These are phyloP conservation scores for Raffaelea ambrosiae DNA, from an alignment of 2,329 filamentous ascomycete genomes.

Conservation along the genomic window DNA sequence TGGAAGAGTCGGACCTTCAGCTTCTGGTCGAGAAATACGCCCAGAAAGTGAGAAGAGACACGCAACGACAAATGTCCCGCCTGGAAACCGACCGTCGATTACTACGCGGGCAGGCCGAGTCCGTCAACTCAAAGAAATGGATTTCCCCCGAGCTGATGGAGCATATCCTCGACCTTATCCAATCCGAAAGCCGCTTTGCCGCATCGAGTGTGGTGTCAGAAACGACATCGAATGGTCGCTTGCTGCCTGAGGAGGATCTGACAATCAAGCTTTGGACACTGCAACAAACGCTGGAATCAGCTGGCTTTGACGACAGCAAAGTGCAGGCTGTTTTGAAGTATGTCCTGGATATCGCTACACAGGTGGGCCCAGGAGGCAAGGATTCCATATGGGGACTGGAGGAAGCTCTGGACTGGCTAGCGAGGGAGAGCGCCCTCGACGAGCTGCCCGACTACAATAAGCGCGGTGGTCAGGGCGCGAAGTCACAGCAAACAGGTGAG, in stretches of 20 bases:
- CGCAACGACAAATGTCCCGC: constrained; percentile 64
- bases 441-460: constrained; percentile 67
- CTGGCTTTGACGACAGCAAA: constrained; percentile 58
- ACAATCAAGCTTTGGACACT: constrained; percentile 78
- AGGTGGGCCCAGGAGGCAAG: constrained; percentile 45
- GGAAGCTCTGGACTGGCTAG: constrained; percentile 83
- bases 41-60: constrained; percentile 70
- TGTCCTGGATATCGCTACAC: constrained; percentile 58
- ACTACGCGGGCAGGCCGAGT: constrained; percentile 68
- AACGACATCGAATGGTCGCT: constrained; percentile 35
- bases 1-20: constrained; percentile 87
- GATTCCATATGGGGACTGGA: constrained; percentile 78
- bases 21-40: constrained; percentile 77
- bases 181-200: constrained; percentile 53
- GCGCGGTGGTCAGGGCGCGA: constrained; percentile 26
- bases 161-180: constrained; percentile 64
- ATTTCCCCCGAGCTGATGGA: constrained; percentile 71
- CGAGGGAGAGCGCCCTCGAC: constrained; percentile 60
- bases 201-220: constrained; percentile 41
- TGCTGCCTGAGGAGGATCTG: constrained; percentile 66
- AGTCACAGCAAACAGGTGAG: constrained; percentile 23
- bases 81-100: constrained; percentile 80
- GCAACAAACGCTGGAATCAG: constrained; percentile 58
- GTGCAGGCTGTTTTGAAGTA: constrained; percentile 57
- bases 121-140: constrained; percentile 68